Conservation (phyloP, 305 asterid genomes). For the Stenogyne calaminthoides region DNA sequence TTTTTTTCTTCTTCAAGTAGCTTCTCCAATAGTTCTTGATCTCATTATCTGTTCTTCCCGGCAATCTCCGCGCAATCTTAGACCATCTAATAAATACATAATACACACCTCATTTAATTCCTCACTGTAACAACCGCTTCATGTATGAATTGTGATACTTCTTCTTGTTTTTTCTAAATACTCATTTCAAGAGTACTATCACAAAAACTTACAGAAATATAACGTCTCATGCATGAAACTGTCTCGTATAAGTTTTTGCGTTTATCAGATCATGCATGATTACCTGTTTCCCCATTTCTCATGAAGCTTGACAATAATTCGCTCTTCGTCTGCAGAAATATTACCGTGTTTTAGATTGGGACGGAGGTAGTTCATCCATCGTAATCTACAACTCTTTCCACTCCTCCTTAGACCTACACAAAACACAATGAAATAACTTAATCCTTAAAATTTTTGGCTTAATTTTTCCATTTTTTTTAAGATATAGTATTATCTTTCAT, state of each 20-base stretch:
- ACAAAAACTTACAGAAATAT: too few relatives aligned
- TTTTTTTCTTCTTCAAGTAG: slow-evolving; percentile 57
- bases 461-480: background rate
- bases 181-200: too few relatives aligned
- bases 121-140: background rate
- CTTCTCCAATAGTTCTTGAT: slow-evolving; percentile 79
- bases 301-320: slow-evolving; percentile 55
- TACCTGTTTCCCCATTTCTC: slow-evolving; percentile 80
- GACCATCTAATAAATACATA: slow-evolving; percentile 56
- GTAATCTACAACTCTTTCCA: slow-evolving; percentile 77
- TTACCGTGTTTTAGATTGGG: slow-evolving; percentile 67
- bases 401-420: slow-evolving; percentile 58
- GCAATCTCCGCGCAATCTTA: slow-evolving; percentile 62
- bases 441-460: background rate
- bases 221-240: too few relatives aligned
- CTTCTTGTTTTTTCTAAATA: too few relatives aligned
- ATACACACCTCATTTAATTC: background rate
- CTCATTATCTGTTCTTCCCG: slow-evolving; percentile 83
- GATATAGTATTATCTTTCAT: background rate
- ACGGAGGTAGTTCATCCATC: slow-evolving; percentile 83
- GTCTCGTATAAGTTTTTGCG: background rate
- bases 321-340: slow-evolving; percentile 59
- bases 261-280: background rate
- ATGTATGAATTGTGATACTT: too few relatives aligned
- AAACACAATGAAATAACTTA: background rate